Base-by-base conservation (phyloP, 2,329 filamentous ascomycete species). In the Colletotrichum camelliae region DNA sequence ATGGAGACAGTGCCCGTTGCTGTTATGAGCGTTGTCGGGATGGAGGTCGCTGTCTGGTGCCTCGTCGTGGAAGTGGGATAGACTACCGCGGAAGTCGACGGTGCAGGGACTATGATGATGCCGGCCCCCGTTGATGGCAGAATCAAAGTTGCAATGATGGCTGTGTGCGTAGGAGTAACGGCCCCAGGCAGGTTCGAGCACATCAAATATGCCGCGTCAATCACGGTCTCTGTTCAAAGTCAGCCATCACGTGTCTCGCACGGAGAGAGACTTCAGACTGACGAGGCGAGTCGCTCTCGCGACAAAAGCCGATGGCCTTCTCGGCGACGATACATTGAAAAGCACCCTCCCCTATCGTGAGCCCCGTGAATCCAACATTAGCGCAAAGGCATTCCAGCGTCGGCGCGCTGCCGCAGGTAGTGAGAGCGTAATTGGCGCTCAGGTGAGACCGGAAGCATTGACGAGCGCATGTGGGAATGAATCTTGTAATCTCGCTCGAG, bases 331-430 rank as follows among this genome's bases (percentile, higher is more conserved):
- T 88, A 82, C 94, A 96, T 80, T 93, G 90, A 77, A 95, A 84
- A 6, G 91, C 93, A 13, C 89, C 93, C 84, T 95, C 94, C n/a
- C 93, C 93, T 64, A 95, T 80, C 2, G 94, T 95, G 79, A 92
- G 93, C 12, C 92, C 93, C 35, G 89, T 89, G 15, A 82, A 84
- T 10, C 93, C 93, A 39, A 87, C 86, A 74, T 88, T 87, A 48
- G 88, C 88, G 82, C 94, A 96, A 8, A 95, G 86, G 78, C 93
- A 95, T 79, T 88, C 84, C 78, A 95, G 82, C 31, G 92, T 87
- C 13, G 89, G 86, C 16, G 84, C 84, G 39, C 83, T 80, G 35
- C 87, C 86, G 80, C 92, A 94, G 64, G 82, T 81, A 66, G 82
- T 83, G 24, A 82, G 79, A 43, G 87, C 87, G 80, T 91, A 94